These are phyloP conservation scores for Gossypium raimondii DNA, from an alignment of 345 rosid genomes.

Conservation along the genomic window DNA sequence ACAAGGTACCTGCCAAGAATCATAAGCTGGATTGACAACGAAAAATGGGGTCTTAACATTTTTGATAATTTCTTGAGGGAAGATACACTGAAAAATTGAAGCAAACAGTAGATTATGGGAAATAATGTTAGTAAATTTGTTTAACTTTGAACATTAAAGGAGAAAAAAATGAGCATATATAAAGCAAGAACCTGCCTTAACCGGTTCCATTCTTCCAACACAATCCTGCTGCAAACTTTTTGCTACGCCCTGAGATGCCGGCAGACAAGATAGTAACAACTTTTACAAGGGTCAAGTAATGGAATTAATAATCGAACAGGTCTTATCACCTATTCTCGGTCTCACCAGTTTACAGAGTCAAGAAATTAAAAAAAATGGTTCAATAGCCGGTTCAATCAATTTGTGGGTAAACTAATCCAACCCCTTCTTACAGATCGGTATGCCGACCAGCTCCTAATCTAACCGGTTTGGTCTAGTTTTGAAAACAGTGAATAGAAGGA, in stretches of 20 bases:
- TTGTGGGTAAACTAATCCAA: no score
- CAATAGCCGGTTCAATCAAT: no score
- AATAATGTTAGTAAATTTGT: neutral
- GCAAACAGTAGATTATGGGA: constrained; percentile 5
- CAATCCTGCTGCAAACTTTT: constrained; percentile 52
- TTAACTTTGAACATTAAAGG: neutral
- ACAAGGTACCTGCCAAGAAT: constrained; percentile 83
- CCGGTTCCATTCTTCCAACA: constrained; percentile 41
- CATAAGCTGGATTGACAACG: constrained; percentile 80
- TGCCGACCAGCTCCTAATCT: no score
- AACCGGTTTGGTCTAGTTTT: no score
- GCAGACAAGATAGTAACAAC: neutral
- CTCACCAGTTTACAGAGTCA: no score
- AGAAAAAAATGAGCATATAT: neutral
- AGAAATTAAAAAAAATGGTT: no score
- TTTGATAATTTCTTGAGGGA: constrained; percentile 61
- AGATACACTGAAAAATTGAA: constrained; percentile 49
- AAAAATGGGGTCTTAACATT: constrained; percentile 62
- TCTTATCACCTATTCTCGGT: no score
- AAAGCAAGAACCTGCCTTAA: constrained; percentile 31
- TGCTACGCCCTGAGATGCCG: constrained; percentile 42
- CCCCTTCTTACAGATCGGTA: no score
- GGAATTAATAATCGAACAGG: no score
- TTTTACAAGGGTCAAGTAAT: neutral
- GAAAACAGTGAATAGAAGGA: no score